These are phyloP conservation scores for Erysimum pusillum DNA, from an alignment of 441 rosid genomes.

Conservation along the genomic window DNA sequence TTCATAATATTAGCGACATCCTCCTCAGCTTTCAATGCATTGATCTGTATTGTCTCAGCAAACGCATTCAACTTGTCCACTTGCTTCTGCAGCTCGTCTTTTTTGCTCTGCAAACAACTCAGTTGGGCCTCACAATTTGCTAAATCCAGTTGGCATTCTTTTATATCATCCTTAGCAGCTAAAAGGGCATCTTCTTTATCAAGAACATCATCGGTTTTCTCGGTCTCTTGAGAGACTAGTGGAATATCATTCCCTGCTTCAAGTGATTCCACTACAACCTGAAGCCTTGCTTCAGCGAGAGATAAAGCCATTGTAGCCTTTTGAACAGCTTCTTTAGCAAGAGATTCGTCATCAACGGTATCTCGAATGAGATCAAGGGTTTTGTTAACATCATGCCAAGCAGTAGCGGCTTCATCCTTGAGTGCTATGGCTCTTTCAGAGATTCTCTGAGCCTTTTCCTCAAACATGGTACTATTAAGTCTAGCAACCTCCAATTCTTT, in stretches of 20 bases:
- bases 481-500: slow-evolving; percentile 82
- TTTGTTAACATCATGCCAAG: slow-evolving; percentile 69
- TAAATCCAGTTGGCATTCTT: slow-evolving; percentile 64
- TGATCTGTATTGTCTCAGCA: slow-evolving; percentile 77
- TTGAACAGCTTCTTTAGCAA: slow-evolving; percentile 80
- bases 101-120: slow-evolving; percentile 62
- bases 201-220: slow-evolving; percentile 40
- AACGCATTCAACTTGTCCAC: slow-evolving; percentile 73
- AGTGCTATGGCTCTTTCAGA: slow-evolving; percentile 89
- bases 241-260: slow-evolving; percentile 50
- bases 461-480: slow-evolving; percentile 81
- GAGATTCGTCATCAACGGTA: slow-evolving; percentile 67
- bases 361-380: slow-evolving; percentile 66
- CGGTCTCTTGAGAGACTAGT: slow-evolving; percentile 52
- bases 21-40: slow-evolving; percentile 87
- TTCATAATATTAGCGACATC: slow-evolving; percentile 91
- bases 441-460: slow-evolving; percentile 90
- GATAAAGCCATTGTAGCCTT: slow-evolving; percentile 85
- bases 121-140: slow-evolving; percentile 67
- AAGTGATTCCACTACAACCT: slow-evolving; percentile 67
- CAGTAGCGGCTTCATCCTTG: slow-evolving; percentile 81
- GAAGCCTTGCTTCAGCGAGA: slow-evolving; percentile 83
- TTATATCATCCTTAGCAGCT: slow-evolving; percentile 72
- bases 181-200: slow-evolving; percentile 55
- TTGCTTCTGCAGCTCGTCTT: slow-evolving; percentile 79